These are phyloP conservation scores for Vaccinium darrowii DNA, from an alignment of 148 eudicot species.

Conservation along the genomic window DNA sequence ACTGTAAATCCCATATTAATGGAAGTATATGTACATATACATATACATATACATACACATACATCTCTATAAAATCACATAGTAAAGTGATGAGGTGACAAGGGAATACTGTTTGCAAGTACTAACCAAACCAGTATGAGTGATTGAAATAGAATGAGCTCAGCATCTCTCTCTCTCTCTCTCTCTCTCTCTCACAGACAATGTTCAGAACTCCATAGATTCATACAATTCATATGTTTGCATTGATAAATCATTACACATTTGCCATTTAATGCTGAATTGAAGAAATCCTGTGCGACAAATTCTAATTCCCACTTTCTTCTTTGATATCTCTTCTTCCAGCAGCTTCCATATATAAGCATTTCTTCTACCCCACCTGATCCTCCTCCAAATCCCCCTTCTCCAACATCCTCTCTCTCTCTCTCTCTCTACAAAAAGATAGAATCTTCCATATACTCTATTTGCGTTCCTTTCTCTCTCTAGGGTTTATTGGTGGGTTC, in stretches of 20 bases:
- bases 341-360: neutral
- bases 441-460: neutral
- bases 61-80: too few species aligned
- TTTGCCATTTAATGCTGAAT: neutral
- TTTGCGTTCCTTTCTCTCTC: conserved; percentile 3
- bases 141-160: neutral
- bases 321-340: neutral
- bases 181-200: conserved; percentile 3
- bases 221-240: too few species aligned
- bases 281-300: too few species aligned
- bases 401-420: neutral
- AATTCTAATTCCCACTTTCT: neutral
- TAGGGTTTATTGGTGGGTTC: conserved; percentile 10
- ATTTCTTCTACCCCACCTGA: neutral
- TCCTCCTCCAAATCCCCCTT: neutral
- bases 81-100: too few species aligned
- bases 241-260: neutral
- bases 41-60: too few species aligned
- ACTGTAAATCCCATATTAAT: too few species aligned
- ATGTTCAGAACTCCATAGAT: neutral
- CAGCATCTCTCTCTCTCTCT: neutral
- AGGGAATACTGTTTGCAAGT: conserved; percentile 10
- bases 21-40: too few species aligned
- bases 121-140: neutral
- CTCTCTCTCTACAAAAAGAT: neutral